Percentiles rank a stretch among this genome's conserved stretches.
Evolutionary conservation across 805 yeast species (phyloP).

Genomic region (Hanseniaspora taiwanica): DNA sequence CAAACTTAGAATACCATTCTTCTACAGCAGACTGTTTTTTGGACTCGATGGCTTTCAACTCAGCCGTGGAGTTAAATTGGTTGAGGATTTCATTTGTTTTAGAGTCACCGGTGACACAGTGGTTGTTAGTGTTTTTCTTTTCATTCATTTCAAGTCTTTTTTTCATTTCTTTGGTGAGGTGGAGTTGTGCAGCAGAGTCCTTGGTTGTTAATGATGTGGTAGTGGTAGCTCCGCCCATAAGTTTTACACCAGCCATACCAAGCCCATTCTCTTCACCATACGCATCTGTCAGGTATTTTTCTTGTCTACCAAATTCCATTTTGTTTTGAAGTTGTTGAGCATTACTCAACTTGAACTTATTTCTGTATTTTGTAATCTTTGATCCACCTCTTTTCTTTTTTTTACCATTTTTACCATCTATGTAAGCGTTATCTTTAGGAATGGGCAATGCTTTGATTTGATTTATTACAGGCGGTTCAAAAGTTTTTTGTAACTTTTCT

Average conservation of each 20-base stretch:
- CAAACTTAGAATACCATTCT: too few species aligned
- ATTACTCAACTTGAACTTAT: slow-evolving; percentile 70
- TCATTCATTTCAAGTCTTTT: too few species aligned
- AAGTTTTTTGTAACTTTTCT: slow-evolving; percentile 52
- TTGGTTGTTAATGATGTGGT: not conserved
- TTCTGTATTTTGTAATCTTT: slow-evolving; percentile 65
- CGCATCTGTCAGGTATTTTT: slow-evolving; percentile 44
- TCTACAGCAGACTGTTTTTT: too few species aligned
- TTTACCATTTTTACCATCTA: slow-evolving; percentile 39
- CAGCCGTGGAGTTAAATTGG: too few species aligned
- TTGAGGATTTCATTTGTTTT: too few species aligned
- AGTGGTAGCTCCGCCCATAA: not conserved
- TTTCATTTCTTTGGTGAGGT: too few species aligned
- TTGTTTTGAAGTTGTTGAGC: slow-evolving; percentile 72
- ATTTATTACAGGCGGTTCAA: slow-evolving; percentile 62
- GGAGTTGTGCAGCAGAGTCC: too few species aligned
- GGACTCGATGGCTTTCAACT: too few species aligned
- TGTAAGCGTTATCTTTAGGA: slow-evolving; percentile 28
- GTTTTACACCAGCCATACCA: slow-evolving; percentile 42
- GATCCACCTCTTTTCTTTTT: slow-evolving; percentile 83
- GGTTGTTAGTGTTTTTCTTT: too few species aligned
- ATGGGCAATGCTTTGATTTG: slow-evolving; percentile 59
- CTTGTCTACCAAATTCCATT: slow-evolving; percentile 69
- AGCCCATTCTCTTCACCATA: slow-evolving; percentile 75
- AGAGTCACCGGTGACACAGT: too few species aligned